Evolutionary conservation across 2,329 filamentous ascomycete genomes (phyloP), one percentile per base, ranked within the genome.

Genomic region (Fusarium concolor): DNA sequence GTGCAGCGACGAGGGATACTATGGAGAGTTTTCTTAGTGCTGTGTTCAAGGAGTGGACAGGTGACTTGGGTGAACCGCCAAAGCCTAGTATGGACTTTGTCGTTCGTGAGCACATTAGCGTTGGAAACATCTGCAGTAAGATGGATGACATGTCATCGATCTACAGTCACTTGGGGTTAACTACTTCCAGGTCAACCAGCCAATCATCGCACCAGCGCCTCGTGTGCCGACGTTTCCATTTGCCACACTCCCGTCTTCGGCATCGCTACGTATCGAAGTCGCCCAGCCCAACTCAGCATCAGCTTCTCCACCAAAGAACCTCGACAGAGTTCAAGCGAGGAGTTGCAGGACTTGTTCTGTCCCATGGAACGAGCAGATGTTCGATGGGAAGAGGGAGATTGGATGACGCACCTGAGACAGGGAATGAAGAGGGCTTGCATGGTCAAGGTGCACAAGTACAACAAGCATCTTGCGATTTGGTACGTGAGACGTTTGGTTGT

Each of bases 391-490:
- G 54, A 54, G 2, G 39, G 61, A 0, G 68, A 72, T 20, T 77
- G 76, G 76, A 22, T 69, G 28, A 28, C 51, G 0, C 31, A 65
- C 9, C 46, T 77, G 18, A 64, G 70, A 12, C 31, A 44, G 0
- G 56, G 59, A 17, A 70, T 78, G 29, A 68, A 67, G 29, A 49
- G 43, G 10, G 68, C 65, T n/a, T 69, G 76, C 4, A 59, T 71
- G 3, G 60, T 57, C 9, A 75, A 74, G 53, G 62, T 78, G 5
- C 70, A 75, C 47, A 72, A 70, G 31, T 71, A 73, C 43, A 78
- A 78, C 45, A 78, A 78, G 42, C 68, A 76, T 38, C 51, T 75
- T 31, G 77, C 77, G 0, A 64, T 78, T 4, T 78, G 75, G 75
- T 71, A 77, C 1, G 68, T 68, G 0, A 59, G 76, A 3, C 61